Percentiles rank a stretch among this genome's conserved stretches.
These are phyloP conservation scores for Hypoxylon sp. DNA, from an alignment of 2,329 filamentous ascomycete genomes.

Conservation along the genomic window DNA sequence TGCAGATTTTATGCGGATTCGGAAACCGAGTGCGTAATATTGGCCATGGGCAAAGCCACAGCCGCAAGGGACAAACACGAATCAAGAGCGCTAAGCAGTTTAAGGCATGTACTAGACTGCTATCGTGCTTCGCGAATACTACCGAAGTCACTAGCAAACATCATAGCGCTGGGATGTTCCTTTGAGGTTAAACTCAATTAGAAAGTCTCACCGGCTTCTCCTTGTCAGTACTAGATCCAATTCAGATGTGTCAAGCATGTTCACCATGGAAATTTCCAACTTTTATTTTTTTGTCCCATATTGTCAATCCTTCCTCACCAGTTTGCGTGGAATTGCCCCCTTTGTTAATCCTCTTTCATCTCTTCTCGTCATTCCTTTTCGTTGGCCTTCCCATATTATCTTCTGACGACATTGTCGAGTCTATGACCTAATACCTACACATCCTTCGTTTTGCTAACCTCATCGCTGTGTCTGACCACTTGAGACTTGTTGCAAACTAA, in stretches of 20 bases:
- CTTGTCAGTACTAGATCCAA: conserved; percentile 13
- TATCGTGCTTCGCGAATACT: conserved; percentile 11
- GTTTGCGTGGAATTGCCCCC: conserved; percentile 18
- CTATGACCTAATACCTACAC: conserved; percentile 36
- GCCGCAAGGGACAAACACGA: conserved; percentile 12
- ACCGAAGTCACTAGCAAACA: conserved; percentile 30
- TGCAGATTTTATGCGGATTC: conserved; percentile 6
- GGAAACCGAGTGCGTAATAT: conserved; percentile 5
- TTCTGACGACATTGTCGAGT: conserved; percentile 31
- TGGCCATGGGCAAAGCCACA: conserved; percentile 31
- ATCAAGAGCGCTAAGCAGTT: conserved; percentile 31
- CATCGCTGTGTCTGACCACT: conserved; percentile 29
- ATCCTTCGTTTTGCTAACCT: conserved; percentile 22
- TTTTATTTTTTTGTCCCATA: conserved; percentile 29
- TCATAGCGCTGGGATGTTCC: conserved; percentile 40
- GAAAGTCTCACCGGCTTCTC: conserved; percentile 20
- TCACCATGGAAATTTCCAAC: conserved; percentile 35
- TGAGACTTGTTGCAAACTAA: conserved; percentile 37
- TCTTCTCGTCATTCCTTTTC: conserved; percentile 11
- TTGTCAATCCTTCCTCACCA: conserved; percentile 34
- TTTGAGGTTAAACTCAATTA: conserved; percentile 39
- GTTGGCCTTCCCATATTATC: neutral
- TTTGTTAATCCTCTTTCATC: conserved; percentile 26
- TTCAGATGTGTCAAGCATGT: conserved; percentile 26
- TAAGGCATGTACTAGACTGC: conserved; percentile 21